A percentile compares a stretch with the other conserved stretches of the same genome.
These are phyloP conservation scores for Striga hermonthica DNA, from an alignment of 305 asterid species.

Conservation along the genomic window DNA sequence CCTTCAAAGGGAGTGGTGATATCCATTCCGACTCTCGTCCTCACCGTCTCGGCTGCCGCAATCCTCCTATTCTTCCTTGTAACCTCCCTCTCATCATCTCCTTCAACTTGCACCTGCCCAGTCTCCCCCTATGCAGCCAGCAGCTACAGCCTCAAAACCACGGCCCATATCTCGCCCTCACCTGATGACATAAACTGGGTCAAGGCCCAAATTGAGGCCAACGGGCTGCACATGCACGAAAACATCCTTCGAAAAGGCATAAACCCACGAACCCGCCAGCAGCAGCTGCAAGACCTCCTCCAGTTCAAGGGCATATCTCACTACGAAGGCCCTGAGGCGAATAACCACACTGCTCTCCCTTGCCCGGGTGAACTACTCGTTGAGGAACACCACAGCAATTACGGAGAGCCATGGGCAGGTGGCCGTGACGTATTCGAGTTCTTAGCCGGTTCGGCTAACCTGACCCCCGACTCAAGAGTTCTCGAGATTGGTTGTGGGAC, in stretches of 20 bases:
- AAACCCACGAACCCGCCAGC: conserved; percentile 85
- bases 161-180: conserved; percentile 56
- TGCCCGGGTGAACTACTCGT: conserved; percentile 92
- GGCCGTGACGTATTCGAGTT: conserved; percentile 91
- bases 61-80: conserved; percentile 50
- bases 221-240: conserved; percentile 82
- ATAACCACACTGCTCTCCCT: conserved; percentile 86
- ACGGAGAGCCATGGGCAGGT: conserved; percentile 99
- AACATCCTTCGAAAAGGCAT: conserved; percentile 93
- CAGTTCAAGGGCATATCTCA: conserved; percentile 93
- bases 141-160: neutral
- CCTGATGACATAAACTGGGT: conserved; percentile 78
- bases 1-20: conserved; percentile 43
- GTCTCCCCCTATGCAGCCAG: conserved; percentile 28
- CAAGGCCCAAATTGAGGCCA: conserved; percentile 59
- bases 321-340: conserved; percentile 70
- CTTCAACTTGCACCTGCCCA: conserved; percentile 55
- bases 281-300: conserved; percentile 83
- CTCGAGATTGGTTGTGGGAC: conserved; percentile 98
- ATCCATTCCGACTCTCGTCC: conserved; percentile 60
- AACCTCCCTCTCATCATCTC: conserved; percentile 43
- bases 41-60: conserved; percentile 50
- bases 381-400: conserved; percentile 93
- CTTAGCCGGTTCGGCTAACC: conserved; percentile 60
- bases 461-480: conserved; percentile 59